These are phyloP conservation scores for Erodium chrysanthum DNA, from an alignment of 441 rosid species.

Conservation along the genomic window DNA sequence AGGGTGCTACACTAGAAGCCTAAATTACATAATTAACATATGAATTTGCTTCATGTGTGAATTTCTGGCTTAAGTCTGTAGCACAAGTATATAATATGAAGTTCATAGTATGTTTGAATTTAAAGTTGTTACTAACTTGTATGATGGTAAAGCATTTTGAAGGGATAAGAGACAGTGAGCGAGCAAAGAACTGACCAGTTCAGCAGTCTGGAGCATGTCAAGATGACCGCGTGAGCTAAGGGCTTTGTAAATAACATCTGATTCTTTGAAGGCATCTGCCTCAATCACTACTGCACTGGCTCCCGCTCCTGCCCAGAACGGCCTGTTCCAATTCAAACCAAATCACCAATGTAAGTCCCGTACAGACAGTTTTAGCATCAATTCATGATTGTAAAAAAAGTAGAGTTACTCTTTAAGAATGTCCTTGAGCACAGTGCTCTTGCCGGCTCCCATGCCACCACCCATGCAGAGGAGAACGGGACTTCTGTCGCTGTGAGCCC, in stretches of 20 bases:
- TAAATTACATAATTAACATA: too few species aligned
- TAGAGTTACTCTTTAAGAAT: slow-evolving; percentile 52
- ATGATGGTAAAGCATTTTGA: too few species aligned
- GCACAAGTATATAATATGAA: background rate
- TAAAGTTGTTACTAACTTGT: too few species aligned
- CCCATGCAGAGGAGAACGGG: slow-evolving; percentile 88
- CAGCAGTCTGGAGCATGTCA: slow-evolving; percentile 82
- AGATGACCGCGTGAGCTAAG: slow-evolving; percentile 59
- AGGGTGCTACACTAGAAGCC: too few species aligned
- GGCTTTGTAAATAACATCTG: slow-evolving; percentile 72
- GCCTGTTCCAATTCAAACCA: slow-evolving; percentile 26
- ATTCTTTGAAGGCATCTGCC: slow-evolving; percentile 88
- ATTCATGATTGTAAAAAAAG: background rate
- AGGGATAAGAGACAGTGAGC: background rate
- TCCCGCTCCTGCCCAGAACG: slow-evolving; percentile 64
- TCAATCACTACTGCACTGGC: slow-evolving; percentile 65
- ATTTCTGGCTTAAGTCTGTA: background rate
- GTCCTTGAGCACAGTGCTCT: slow-evolving; percentile 79
- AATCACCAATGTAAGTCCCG: background rate
- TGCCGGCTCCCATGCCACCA: slow-evolving; percentile 97
- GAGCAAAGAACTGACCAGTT: slow-evolving; percentile 36
- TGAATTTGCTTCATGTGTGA: background rate
- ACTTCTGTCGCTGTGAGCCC: slow-evolving; percentile 54
- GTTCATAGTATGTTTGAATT: too few species aligned
- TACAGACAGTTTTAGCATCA: background rate